Conservation (phyloP, 2,329 filamentous ascomycete species). For the Lizonia empirigonia region DNA sequence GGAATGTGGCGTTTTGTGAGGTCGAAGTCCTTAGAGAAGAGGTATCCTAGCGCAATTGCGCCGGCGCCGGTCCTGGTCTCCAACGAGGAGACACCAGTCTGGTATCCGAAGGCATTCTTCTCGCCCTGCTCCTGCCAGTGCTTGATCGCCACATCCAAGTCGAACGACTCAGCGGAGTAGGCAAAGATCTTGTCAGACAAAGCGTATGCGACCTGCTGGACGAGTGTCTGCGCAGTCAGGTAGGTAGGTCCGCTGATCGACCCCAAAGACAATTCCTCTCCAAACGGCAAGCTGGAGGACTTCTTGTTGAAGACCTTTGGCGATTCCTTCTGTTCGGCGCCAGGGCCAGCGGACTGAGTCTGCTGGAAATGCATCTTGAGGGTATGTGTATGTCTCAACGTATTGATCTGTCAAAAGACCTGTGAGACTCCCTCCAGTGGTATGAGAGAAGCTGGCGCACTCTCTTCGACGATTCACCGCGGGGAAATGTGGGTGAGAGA, state of each 20-base stretch:
- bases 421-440: constrained; percentile 15
- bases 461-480: constrained; percentile 23
- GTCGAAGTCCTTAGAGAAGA: constrained; percentile 97
- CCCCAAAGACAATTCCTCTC: constrained; percentile 57
- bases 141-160: constrained; percentile 82
- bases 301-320: constrained; percentile 49
- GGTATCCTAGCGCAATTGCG: constrained; percentile 89
- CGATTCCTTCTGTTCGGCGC: constrained; percentile 35
- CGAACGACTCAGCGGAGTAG: constrained; percentile 92
- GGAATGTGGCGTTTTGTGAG: constrained; percentile 87
- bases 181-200: constrained; percentile 97
- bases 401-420: constrained; percentile 12
- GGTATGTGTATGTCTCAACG: constrained; percentile 18
- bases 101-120: constrained; percentile 80
- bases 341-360: constrained; percentile 46
- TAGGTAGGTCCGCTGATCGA: constrained; percentile 86
- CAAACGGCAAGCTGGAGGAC: constrained; percentile 59
- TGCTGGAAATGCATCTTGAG: constrained; percentile 48
- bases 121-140: constrained; percentile 74
- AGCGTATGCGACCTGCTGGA: constrained; percentile 94
- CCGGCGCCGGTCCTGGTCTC: constrained; percentile 90
- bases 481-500: constrained; percentile 21
- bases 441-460: constrained; percentile 18
- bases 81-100: constrained; percentile 77
- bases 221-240: constrained; percentile 86